Percentiles rank a stretch among this genome's conserved stretches.
Conservation (phyloP, 306 rosid species). For the Cucurbita maxima region DNA sequence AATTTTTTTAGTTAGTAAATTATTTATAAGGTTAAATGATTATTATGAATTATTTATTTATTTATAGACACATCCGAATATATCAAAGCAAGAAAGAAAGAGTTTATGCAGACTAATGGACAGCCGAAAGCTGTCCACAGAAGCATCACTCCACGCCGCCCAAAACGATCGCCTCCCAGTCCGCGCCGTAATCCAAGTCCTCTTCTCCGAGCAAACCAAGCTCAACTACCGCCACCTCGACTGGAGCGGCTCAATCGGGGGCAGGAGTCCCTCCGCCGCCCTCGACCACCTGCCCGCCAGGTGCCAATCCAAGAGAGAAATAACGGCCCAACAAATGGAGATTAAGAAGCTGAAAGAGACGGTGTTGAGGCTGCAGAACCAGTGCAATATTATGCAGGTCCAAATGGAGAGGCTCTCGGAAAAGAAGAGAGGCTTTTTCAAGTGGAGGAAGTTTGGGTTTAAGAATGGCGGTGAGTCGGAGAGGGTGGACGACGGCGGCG, state of each 20-base stretch:
- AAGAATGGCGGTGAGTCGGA: constrained; percentile 18
- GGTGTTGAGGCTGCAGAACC: constrained; percentile 50
- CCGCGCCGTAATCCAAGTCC: constrained; percentile 79
- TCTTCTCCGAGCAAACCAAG: constrained; percentile 61
- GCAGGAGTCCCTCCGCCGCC: constrained; percentile 41
- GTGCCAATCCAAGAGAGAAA: constrained; percentile 59
- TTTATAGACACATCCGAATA: constrained; percentile 57
- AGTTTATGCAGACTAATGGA: constrained; percentile 57
- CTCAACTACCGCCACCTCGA: constrained; percentile 32
- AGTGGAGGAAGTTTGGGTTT: constrained; percentile 54
- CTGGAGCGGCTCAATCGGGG: constrained; percentile 62
- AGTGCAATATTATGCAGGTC: constrained; percentile 44
- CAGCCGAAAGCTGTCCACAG: constrained; percentile 65
- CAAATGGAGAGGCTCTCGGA: constrained; percentile 50
- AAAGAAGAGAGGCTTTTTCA: constrained; percentile 46
- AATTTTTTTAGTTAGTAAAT: too few relatives aligned
- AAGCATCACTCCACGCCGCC: constrained; percentile 83
- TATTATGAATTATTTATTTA: too few relatives aligned
- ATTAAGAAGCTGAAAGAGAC: constrained; percentile 67
- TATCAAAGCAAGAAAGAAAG: constrained; percentile 71
- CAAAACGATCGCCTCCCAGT: constrained; percentile 89
- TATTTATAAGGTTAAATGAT: too few relatives aligned
- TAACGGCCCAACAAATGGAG: constrained; percentile 45
- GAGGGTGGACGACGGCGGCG: constrained; percentile 9
- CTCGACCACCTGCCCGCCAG: constrained; percentile 21